Evolutionary conservation across 169 alveolate genomes (phyloP).

Genomic region (Theileria orientalis): DNA sequence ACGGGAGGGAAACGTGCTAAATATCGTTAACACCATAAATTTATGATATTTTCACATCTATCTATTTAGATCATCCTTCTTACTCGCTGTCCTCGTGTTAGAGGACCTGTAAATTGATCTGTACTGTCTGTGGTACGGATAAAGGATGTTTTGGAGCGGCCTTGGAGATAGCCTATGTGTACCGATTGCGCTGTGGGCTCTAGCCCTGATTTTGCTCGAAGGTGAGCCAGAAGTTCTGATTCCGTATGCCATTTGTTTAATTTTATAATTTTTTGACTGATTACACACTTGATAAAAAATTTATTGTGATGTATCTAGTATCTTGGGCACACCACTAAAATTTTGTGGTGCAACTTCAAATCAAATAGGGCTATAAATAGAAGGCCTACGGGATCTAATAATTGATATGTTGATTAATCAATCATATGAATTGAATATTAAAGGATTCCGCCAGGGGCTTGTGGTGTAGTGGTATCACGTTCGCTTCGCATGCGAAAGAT

Average conservation of each 20-base stretch:
- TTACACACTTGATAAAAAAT: neutral
- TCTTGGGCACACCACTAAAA: neutral
- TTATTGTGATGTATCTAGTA: neutral
- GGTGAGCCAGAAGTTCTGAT: slow-evolving; percentile 14
- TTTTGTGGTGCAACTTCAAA: neutral
- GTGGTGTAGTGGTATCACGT: slow-evolving; percentile 96
- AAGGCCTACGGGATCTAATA: no score
- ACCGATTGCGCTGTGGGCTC: slow-evolving; percentile 65
- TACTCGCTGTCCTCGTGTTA: slow-evolving; percentile 72
- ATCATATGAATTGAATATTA: neutral
- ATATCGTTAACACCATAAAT: neutral
- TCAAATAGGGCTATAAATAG: no score
- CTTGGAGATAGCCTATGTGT: slow-evolving; percentile 60
- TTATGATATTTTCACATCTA: no score
- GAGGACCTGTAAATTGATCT: slow-evolving; percentile 77
- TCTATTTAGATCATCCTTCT: no score
- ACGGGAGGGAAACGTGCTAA: slow-evolving; percentile 71
- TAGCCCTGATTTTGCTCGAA: slow-evolving; percentile 13
- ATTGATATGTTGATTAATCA: no score
- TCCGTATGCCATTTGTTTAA: slow-evolving; percentile 9
- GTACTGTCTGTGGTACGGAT: slow-evolving; percentile 74
- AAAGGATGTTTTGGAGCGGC: slow-evolving; percentile 67
- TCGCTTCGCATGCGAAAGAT: slow-evolving; percentile 96
- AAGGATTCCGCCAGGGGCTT: slow-evolving; percentile 72
- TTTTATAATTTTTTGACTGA: neutral